Conservation (phyloP, 1,284 basidiomycete genomes). For the Schizophyllum amplum region DNA sequence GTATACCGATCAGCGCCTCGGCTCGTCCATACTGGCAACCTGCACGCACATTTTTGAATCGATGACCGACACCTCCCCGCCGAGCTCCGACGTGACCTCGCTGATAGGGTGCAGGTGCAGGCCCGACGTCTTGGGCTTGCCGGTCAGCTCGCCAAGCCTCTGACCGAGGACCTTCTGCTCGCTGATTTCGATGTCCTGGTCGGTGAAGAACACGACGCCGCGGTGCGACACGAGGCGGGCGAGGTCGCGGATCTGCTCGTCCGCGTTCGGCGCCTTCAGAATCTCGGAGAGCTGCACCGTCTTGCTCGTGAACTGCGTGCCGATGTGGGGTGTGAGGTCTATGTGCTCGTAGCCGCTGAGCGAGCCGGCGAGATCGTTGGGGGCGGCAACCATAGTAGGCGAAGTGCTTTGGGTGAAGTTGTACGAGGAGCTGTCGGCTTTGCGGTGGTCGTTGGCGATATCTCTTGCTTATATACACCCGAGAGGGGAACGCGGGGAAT, state of each 20-base stretch:
- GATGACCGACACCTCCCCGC: constrained; percentile 41
- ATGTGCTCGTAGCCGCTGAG: constrained; percentile 10
- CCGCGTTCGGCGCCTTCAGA: constrained; percentile 16
- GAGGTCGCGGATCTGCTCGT: constrained; percentile 25
- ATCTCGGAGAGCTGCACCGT: constrained; percentile 16
- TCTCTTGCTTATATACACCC: background rate
- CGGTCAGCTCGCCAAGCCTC: constrained; percentile 46
- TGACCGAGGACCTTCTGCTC: constrained; percentile 36
- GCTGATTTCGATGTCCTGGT: constrained; percentile 28
- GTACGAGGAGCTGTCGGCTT: background rate
- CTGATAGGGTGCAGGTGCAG: constrained; percentile 65
- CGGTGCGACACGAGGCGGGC: constrained; percentile 57
- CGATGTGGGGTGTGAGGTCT: constrained; percentile 18
- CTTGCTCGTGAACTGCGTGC: constrained; percentile 17
- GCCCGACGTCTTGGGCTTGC: constrained; percentile 43
- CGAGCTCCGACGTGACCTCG: constrained; percentile 38
- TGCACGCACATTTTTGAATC: constrained; percentile 29
- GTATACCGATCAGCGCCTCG: background rate
- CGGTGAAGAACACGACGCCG: constrained; percentile 67
- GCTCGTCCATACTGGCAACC: background rate
- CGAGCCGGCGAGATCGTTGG: constrained; percentile 8
- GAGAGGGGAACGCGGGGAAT: background rate
- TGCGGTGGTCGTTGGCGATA: constrained; percentile 1
- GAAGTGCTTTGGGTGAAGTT: too few species aligned
- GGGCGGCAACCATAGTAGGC: too few species aligned